phyloP scores from a whole-genome alignment of 2,329 filamentous ascomycete species.

The Aspergillus brasiliensis region DNA sequence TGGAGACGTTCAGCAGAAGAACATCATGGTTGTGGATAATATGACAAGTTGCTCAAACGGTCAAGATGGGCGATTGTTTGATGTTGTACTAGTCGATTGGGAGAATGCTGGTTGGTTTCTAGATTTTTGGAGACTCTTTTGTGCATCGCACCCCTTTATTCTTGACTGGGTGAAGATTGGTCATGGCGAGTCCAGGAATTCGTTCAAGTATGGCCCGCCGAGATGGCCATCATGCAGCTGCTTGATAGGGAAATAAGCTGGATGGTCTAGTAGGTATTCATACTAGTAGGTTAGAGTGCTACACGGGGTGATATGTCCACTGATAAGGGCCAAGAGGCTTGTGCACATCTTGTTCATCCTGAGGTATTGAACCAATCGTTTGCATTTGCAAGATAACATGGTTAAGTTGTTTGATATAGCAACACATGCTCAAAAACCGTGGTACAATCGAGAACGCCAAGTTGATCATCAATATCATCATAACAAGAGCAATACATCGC shows the following conservation, averaged over 20 bases:
- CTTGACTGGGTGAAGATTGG: constrained; percentile 32
- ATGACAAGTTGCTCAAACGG: constrained; percentile 15
- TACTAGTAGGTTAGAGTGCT: too few species aligned
- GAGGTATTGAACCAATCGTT: too few species aligned
- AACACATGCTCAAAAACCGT: background rate
- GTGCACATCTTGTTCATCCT: too few species aligned
- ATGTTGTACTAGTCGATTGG: constrained; percentile 33
- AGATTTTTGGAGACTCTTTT: constrained; percentile 32
- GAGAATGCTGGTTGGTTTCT: constrained; percentile 32
- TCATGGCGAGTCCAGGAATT: constrained; percentile 31
- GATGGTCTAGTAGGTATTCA: too few species aligned
- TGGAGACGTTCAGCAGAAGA: constrained; percentile 31
- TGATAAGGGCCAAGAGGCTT: too few species aligned
- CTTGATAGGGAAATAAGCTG: constrained; percentile 24
- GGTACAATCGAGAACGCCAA: background rate
- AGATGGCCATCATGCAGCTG: constrained; percentile 30
- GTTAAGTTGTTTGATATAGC: too few species aligned
- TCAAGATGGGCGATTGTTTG: constrained; percentile 32
- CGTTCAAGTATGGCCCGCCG: constrained; percentile 31
- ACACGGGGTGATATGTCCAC: too few species aligned
- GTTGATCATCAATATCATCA: background rate
- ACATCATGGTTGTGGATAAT: constrained; percentile 20
- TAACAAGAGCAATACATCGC: background rate
- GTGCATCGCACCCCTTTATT: constrained; percentile 22
- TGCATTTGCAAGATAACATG: too few species aligned